These are phyloP conservation scores for Neurospora sp. DNA, from an alignment of 495 filamentous ascomycete genomes.

Conservation along the genomic window DNA sequence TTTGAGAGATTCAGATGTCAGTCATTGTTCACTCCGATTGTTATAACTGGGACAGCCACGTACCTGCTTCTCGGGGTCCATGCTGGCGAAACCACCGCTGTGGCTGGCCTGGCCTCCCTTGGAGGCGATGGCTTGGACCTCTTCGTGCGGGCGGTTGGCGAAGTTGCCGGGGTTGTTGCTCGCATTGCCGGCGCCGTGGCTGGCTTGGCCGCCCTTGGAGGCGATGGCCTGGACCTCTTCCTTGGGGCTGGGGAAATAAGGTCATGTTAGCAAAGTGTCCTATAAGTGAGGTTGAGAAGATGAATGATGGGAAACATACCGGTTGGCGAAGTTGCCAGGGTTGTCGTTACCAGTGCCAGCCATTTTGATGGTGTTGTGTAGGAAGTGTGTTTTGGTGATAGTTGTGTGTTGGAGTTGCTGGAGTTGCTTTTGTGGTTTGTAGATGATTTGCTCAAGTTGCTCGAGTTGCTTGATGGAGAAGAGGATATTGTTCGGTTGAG, in stretches of 20 bases:
- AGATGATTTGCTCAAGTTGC: background rate
- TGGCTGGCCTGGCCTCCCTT: slow-evolving; percentile 42
- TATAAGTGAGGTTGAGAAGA: background rate
- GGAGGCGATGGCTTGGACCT: slow-evolving; percentile 42
- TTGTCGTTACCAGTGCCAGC: slow-evolving; percentile 33
- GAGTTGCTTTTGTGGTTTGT: background rate
- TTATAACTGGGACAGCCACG: slow-evolving; percentile 1
- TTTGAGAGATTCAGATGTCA: background rate
- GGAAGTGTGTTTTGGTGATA: background rate
- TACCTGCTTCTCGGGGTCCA: slow-evolving; percentile 42
- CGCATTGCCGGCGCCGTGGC: slow-evolving; percentile 13
- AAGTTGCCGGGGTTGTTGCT: slow-evolving; percentile 1
- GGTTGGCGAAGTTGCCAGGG: slow-evolving; percentile 55
- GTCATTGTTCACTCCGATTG: background rate
- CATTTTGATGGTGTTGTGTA: background rate
- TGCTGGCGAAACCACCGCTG: slow-evolving; percentile 24
- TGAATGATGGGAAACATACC: slow-evolving; percentile 12
- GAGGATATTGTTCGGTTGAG: background rate
- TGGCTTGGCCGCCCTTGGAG: slow-evolving; percentile 39
- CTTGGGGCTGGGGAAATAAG: slow-evolving; percentile 24
- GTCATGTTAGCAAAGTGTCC: background rate
- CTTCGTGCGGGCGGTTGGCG: slow-evolving; percentile 33
- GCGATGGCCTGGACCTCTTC: slow-evolving; percentile 49
- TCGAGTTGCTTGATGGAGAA: background rate
- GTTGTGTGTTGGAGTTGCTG: background rate